Evolutionary conservation across 257 asterid species (phyloP), one percentile per base, ranked within the genome.

Genomic region (Echites panduratus): DNA sequence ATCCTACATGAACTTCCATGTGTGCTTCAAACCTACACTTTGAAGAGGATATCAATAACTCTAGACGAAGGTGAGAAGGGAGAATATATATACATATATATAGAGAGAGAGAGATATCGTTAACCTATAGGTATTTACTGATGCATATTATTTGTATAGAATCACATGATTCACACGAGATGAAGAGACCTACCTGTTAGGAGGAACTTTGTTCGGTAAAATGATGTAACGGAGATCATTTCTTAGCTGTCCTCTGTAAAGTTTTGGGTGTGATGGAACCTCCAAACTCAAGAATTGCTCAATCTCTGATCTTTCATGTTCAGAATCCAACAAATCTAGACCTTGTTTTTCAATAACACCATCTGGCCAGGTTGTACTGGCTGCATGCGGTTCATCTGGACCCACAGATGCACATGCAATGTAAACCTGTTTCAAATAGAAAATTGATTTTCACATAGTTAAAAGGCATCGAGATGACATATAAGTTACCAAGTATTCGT

Each of bases 301-400:
- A 19, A 89, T 75, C 73, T 86, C 92, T 72, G 81, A 66, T 78
- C 92, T 86, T 78, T 82, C 93, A 47, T 80, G 76, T 75, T 85
- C 96, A 54, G 89, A 77, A 75, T 89, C 99, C 56, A 75, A 79
- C 38, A 79, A 70, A 71, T 92, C 96, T 63, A 77, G 76, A 65
- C 84, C 87, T 81, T 90, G 88, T 67, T 82, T 92, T 82, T 92
- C 99, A 26, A 85, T 64, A 78, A 89, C 80, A 68, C 97, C 96
- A 82, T 89, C 98, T 56, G 96, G 91, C 96, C 96, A 95, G 49
- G 96, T 65, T 70, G 95, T 95, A 78, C 97, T 90, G 43, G 98
- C 96, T 53, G 99, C 99, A 87, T 95, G 99, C 72, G 99, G 98
- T 87, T 95, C 99, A 79, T 95, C 97, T 47, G 97, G 98, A 20